phyloP scores from a whole-genome alignment of 2,329 filamentous ascomycete species.

The Boeremia lycopersici region DNA sequence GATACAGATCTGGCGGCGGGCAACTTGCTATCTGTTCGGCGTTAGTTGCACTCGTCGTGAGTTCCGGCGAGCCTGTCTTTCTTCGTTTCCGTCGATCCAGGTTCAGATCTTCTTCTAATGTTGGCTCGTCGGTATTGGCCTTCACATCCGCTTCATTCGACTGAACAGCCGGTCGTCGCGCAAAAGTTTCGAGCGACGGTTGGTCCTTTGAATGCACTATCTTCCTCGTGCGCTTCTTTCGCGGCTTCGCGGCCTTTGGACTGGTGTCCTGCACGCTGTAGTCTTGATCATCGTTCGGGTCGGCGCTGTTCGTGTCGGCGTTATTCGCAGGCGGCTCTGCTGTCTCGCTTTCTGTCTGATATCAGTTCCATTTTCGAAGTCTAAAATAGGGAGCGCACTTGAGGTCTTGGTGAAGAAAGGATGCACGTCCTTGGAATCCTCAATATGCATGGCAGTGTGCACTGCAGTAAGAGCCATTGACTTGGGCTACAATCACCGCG shows the following conservation, averaged over 20 bases:
- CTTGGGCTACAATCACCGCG: not conserved
- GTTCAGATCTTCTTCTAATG: slow-evolving; percentile 39
- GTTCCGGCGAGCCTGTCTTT: slow-evolving; percentile 42
- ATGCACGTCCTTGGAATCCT: slow-evolving; percentile 43
- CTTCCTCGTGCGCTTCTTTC: slow-evolving; percentile 37
- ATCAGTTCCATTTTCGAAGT: slow-evolving; percentile 3
- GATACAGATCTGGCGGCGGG: slow-evolving; percentile 28
- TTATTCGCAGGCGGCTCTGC: slow-evolving; percentile 15
- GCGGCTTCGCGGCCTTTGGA: slow-evolving; percentile 19
- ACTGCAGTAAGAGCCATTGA: slow-evolving; percentile 48
- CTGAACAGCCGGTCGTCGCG: slow-evolving; percentile 16
- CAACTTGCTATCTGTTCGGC: not conserved
- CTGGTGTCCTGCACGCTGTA: slow-evolving; percentile 24
- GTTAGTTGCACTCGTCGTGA: not conserved
- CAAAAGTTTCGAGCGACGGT: slow-evolving; percentile 36
- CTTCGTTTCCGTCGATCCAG: slow-evolving; percentile 45
- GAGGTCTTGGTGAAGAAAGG: slow-evolving; percentile 47
- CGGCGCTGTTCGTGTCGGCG: slow-evolving; percentile 5
- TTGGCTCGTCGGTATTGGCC: not conserved
- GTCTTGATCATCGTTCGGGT: slow-evolving; percentile 28
- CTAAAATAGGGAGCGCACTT: slow-evolving; percentile 21
- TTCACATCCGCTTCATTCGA: not conserved
- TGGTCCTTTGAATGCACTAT: slow-evolving; percentile 25
- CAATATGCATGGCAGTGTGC: slow-evolving; percentile 47
- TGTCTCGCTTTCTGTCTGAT: slow-evolving; percentile 19